These are phyloP conservation scores for Anisodus tanguticus DNA, from an alignment of 257 asterid genomes.

Conservation along the genomic window DNA sequence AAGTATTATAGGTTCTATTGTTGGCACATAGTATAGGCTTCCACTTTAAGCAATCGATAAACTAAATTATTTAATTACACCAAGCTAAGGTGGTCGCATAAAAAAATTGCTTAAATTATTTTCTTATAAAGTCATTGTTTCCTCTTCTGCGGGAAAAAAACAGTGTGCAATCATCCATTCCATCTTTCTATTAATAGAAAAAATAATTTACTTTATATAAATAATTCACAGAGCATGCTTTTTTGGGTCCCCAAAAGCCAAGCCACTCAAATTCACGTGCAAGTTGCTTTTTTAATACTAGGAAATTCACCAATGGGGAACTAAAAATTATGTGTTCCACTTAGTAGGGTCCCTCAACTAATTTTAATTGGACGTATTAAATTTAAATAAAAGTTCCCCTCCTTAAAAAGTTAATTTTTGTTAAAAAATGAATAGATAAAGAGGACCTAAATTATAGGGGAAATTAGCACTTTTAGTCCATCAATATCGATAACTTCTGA, in stretches of 20 bases:
- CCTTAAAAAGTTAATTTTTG: not conserved
- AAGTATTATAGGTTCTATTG: not conserved
- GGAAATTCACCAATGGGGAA: conserved; percentile 28
- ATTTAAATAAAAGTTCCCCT: not conserved
- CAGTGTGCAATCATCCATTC: not conserved
- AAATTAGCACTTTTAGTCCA: not conserved
- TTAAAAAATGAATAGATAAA: not conserved
- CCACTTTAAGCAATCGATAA: conserved; percentile 22
- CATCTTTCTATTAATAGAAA: conserved; percentile 28
- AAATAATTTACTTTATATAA: not conserved
- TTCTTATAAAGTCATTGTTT: not conserved
- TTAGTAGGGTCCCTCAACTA: not conserved
- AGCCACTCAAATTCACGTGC: conserved; percentile 22
- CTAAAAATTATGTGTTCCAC: conserved; percentile 28
- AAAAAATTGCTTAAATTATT: not conserved
- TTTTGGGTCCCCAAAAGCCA: conserved; percentile 29
- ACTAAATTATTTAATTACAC: not conserved
- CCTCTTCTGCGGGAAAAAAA: not conserved
- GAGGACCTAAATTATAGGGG: not conserved
- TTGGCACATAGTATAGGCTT: not conserved
- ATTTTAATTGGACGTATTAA: conserved; percentile 1
- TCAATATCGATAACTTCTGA: not conserved
- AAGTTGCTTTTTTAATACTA: not conserved
- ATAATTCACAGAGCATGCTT: not conserved
- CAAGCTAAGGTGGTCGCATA: not conserved